Evolutionary conservation across 176 grass and related monocot genomes (phyloP).

Genomic region (Rhynchospora breviuscula): DNA sequence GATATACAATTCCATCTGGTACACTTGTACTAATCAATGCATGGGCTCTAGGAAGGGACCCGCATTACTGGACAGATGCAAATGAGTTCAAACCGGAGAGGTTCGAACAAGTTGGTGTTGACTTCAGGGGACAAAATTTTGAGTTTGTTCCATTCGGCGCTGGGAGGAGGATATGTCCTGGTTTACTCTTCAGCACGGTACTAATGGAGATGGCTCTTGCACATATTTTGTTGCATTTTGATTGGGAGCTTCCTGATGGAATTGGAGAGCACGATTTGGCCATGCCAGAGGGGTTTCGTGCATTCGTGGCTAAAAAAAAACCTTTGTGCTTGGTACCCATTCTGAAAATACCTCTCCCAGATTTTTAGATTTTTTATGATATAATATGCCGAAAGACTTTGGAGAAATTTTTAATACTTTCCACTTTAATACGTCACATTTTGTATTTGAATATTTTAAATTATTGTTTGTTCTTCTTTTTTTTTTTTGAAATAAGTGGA

Average conservation of each 20-base stretch:
- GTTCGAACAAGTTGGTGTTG: neutral
- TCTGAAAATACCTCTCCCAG: too few species aligned
- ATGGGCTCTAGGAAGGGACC: conserved; percentile 22
- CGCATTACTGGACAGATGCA: neutral
- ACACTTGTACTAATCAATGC: conserved; percentile 15
- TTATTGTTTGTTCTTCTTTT: too few species aligned
- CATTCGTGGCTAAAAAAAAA: neutral
- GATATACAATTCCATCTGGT: conserved; percentile 34
- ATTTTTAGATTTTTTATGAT: neutral
- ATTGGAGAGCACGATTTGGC: neutral
- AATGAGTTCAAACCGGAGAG: conserved; percentile 14
- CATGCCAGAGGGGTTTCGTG: conserved; percentile 4
- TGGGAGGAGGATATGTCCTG: conserved; percentile 19
- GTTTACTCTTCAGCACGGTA: neutral
- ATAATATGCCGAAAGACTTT: neutral
- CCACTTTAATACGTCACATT: too few species aligned
- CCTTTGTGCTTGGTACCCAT: neutral
- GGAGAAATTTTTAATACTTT: neutral
- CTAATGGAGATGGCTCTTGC: conserved; percentile 14
- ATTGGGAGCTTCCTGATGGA: conserved; percentile 13
- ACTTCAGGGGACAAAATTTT: conserved; percentile 1
- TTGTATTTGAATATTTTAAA: neutral
- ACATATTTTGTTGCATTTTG: neutral
- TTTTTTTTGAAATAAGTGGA: too few species aligned
- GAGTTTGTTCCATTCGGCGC: conserved; percentile 24